Evolutionary conservation across 768 basidiomycete species (phyloP).

Genomic region (Lentinula guzmanii): DNA sequence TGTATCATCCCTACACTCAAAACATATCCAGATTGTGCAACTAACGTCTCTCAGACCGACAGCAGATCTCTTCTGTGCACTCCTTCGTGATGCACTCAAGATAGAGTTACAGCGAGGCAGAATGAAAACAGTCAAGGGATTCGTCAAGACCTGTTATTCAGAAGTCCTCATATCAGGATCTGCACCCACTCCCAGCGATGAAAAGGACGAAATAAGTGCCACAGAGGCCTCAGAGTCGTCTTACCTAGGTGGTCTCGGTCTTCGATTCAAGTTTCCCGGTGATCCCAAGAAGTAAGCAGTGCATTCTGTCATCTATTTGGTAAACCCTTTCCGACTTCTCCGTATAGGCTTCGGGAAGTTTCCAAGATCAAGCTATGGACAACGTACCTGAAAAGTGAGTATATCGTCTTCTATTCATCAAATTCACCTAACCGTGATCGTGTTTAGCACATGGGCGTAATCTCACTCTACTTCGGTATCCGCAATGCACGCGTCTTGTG

Average conservation of each 20-base stretch:
- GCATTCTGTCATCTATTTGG: not conserved
- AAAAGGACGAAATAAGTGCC: conserved; percentile 60
- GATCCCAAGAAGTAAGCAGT: conserved; percentile 79
- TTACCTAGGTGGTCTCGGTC: conserved; percentile 74
- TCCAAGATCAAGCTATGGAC: conserved; percentile 97
- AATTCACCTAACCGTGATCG: conserved; percentile 8
- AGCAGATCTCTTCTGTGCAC: conserved; percentile 87
- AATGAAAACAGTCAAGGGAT: conserved; percentile 90
- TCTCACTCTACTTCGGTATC: conserved; percentile 92
- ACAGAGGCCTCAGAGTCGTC: conserved; percentile 38
- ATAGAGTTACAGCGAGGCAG: conserved; percentile 81
- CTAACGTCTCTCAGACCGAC: conserved; percentile 90
- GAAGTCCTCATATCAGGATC: conserved; percentile 72
- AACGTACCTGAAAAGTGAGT: conserved; percentile 69
- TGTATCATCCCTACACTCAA: not conserved
- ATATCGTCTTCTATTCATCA: conserved; percentile 12
- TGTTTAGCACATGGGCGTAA: conserved; percentile 83
- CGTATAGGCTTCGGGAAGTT: conserved; percentile 70
- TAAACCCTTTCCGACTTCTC: not conserved
- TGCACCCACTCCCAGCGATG: conserved; percentile 53
- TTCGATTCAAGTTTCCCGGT: conserved; percentile 86
- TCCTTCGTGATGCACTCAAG: conserved; percentile 86
- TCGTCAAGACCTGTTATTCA: conserved; percentile 91
- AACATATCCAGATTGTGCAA: conserved; percentile 65
- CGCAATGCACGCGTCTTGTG: conserved; percentile 93